Base-by-base conservation (phyloP, 352 stramenopile genomes). In the Globisporangium solare region DNA sequence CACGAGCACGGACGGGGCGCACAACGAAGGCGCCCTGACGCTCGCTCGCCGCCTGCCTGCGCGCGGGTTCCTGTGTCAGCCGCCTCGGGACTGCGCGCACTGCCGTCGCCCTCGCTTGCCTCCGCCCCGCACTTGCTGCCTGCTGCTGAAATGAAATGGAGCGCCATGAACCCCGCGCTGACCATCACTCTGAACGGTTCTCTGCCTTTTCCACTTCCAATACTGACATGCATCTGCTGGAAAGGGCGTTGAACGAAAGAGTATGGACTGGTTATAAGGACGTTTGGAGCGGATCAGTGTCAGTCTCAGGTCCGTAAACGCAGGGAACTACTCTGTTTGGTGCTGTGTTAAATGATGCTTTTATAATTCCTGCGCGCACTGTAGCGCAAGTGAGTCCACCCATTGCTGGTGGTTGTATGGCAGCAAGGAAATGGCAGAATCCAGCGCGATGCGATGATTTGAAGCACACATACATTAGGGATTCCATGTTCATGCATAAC, bases 181-280 rank as follows among this genome's bases (percentile, higher is more conserved):
- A 57, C 51, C 51, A 57, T 50, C 51, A 57, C 51, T 57, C 51
- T 57, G 21, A 12, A 27, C 3, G 13, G 11, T 57, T 57, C 51
- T 57, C 51, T 57, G 37, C 51, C 51, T 47, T 17, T 8, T 21
- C 43, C 41, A 22, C 39, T 50, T 50, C 2, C 17, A 11, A 48
- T 18, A 45, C 39, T 48, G 18, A 50, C 31, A 47, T 17, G 0
- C 17, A 6, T 17, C 2, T 47, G 37, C 12, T 10, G 1, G 45
- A 37, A 21, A 3, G 5, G 7, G 1, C 5, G 12, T 8, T 35
- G 6, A 22, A 21, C 1, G 10, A 21, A 8, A 37, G 47, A 56
- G 20, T 17, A 4, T 6, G 39, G n/a, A 3, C 27, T 35, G 27
- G 7, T 8, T 35, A 35, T 35, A 35, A 35, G 27, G 12, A 21